Conservation (phyloP, 2,329 filamentous ascomycete genomes). For the Periconia sp. region DNA sequence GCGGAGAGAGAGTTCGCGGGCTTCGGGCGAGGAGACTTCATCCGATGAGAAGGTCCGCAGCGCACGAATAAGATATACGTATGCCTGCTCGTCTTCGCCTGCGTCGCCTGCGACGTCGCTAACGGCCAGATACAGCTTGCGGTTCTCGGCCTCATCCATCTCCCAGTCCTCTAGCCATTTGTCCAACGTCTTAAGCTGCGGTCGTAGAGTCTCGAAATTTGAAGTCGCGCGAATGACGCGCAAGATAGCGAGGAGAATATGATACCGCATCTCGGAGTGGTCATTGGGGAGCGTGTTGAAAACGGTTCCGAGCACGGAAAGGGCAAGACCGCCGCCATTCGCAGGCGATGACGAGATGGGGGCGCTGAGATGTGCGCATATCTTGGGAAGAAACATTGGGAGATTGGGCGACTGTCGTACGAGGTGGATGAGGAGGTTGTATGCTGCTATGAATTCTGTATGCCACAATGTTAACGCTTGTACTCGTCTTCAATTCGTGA, state of each 20-base stretch:
- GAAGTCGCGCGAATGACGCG: constrained; percentile 75
- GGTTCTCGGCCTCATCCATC: constrained; percentile 78
- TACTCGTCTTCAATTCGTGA: constrained; percentile 1
- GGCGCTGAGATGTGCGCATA: constrained; percentile 85
- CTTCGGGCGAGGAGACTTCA: constrained; percentile 60
- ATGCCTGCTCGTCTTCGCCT: constrained; percentile 77
- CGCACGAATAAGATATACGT: constrained; percentile 76
- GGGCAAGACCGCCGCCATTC: constrained; percentile 83
- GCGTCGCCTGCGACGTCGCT: constrained; percentile 80
- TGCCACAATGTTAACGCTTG: constrained; percentile 32
- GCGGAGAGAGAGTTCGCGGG: constrained; percentile 65
- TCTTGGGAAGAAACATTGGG: constrained; percentile 82
- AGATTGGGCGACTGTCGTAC: constrained; percentile 84
- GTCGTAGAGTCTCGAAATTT: constrained; percentile 79
- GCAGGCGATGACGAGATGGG: constrained; percentile 85
- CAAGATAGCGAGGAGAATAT: constrained; percentile 88
- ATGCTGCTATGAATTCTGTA: constrained; percentile 87
- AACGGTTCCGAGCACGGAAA: constrained; percentile 90
- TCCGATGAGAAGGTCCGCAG: constrained; percentile 74
- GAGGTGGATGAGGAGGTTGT: constrained; percentile 96
- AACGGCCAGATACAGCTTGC: constrained; percentile 83
- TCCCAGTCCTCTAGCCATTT: constrained; percentile 85
- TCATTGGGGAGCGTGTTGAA: constrained; percentile 85
- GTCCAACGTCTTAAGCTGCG: constrained; percentile 82
- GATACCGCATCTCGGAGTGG: constrained; percentile 79